Evolutionary conservation across 768 basidiomycete genomes (phyloP), one percentile per base, ranked within the genome.

Genomic region (Cystofilobasidium capitatum): DNA sequence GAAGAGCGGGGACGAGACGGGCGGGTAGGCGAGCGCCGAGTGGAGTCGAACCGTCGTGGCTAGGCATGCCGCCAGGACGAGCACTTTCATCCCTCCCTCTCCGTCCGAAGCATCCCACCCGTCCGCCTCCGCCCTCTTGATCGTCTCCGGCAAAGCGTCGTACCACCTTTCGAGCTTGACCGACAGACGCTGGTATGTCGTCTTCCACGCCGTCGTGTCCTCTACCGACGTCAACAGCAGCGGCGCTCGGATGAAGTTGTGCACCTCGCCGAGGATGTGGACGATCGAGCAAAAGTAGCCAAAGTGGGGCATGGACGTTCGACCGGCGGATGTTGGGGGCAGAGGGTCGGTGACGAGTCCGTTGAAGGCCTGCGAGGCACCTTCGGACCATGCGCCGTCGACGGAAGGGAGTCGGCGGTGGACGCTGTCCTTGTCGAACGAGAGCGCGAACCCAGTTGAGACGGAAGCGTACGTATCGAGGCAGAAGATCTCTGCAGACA

Each of bases 391-490:
- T 20, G 64, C 31, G 22, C 70, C 69, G 40, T 73, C 70, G 16
- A 65, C 59, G 40, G 73, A 74, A 4, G 77, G 77, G 14, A 78
- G 65, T 17, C 76, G 42, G 24, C 76, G 63, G 47, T 70, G 71
- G 64, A 78, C 74, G 31, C 77, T 75, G 17, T 65, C 71, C 39
- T 74, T 72, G 2, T 70, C 70, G 24, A 77, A 71, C 1, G 75
- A 74, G 61, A 76, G 76, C 16, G 75, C 75, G 73, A 75, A 76
- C 0, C 76, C 77, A 0, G 77, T 78, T 2, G 74, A 72, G 8
- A 75, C 74, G 54, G 74, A 75, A 4, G 76, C 76, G 70, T 77
- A 77, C 55, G 76, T 71, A 66, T 78, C 77, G 58, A 78, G 68
- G 22, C 71, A 69, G 62, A 73, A 78, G 64, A 77, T 75, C 33